phyloP scores from a whole-genome alignment of 495 filamentous ascomycete genomes.

The Penicillium samsonianum region DNA sequence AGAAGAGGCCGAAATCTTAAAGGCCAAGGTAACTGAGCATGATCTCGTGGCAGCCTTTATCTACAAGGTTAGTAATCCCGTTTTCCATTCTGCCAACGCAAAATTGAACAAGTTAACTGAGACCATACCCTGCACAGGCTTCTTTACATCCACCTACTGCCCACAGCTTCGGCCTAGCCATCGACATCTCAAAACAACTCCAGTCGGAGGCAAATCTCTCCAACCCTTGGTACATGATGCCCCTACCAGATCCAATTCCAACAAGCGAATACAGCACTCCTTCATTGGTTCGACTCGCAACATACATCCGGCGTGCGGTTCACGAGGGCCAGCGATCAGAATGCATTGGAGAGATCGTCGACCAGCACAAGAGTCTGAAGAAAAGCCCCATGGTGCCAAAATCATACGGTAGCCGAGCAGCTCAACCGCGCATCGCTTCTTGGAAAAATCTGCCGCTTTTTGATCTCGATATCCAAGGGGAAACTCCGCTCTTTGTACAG shows the following conservation, averaged over 20 bases:
- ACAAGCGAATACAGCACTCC: constrained; percentile 6
- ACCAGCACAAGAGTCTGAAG: constrained; percentile 1
- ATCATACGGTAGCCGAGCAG: constrained; percentile 5
- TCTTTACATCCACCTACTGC: neutral
- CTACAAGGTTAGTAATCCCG: constrained; percentile 1
- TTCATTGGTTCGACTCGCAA: constrained; percentile 4
- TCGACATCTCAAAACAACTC: constrained; percentile 10
- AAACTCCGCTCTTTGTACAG: constrained; percentile 13
- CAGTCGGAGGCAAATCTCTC: constrained; percentile 8
- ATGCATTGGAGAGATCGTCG: constrained; percentile 10
- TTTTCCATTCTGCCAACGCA: neutral
- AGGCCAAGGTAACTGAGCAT: constrained; percentile 8
- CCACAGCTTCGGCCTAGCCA: constrained; percentile 1
- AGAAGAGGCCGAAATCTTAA: neutral
- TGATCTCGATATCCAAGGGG: constrained; percentile 11
- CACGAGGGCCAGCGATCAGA: constrained; percentile 9
- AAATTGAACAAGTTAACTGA: neutral
- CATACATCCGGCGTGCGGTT: constrained; percentile 2
- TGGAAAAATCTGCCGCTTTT: constrained; percentile 10
- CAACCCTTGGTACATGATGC: constrained; percentile 15
- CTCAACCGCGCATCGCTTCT: constrained; percentile 8
- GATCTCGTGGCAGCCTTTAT: constrained; percentile 8
- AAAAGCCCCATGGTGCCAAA: constrained; percentile 5
- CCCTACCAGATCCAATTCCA: constrained; percentile 8
- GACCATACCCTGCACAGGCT: neutral